These are phyloP conservation scores for Cladobotryum protrusum DNA, from an alignment of 2,329 filamentous ascomycete species.

Conservation along the genomic window DNA sequence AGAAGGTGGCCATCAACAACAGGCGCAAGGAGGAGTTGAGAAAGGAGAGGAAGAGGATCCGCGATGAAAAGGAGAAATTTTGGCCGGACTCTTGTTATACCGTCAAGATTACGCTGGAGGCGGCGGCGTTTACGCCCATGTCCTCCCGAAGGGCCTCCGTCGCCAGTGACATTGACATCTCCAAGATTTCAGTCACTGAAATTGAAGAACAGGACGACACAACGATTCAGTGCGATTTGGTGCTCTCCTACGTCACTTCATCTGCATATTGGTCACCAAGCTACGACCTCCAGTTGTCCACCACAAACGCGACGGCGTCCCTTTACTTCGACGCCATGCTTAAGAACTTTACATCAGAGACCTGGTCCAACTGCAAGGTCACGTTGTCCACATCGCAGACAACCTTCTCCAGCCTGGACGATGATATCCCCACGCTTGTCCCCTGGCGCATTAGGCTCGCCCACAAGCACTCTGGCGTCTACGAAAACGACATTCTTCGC, in stretches of 20 bases:
- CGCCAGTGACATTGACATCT: constrained; percentile 47
- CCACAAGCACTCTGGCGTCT: constrained; percentile 12
- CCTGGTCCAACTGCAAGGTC: constrained; percentile 55
- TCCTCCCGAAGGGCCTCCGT: constrained; percentile 46
- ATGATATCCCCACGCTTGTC: constrained; percentile 47
- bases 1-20: constrained; percentile 27
- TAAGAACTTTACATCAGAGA: constrained; percentile 56
- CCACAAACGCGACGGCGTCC: constrained; percentile 43
- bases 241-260: constrained; percentile 53
- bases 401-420: constrained; percentile 48
- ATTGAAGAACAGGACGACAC: constrained; percentile 13
- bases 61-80: constrained; percentile 37
- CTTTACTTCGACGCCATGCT: constrained; percentile 59
- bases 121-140: constrained; percentile 31
- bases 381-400: constrained; percentile 59
- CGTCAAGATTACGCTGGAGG: constrained; percentile 44
- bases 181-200: constrained; percentile 19
- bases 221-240: constrained; percentile 35
- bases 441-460: constrained; percentile 52
- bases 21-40: constrained; percentile 30
- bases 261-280: constrained; percentile 54
- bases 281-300: constrained; percentile 58
- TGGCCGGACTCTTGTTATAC: constrained; percentile 44
- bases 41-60: constrained; percentile 40
- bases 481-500: constrained; percentile 25